Evolutionary conservation across 352 stramenopile species (phyloP).

Genomic region (Hyaloperonospora arabidopsidis): DNA sequence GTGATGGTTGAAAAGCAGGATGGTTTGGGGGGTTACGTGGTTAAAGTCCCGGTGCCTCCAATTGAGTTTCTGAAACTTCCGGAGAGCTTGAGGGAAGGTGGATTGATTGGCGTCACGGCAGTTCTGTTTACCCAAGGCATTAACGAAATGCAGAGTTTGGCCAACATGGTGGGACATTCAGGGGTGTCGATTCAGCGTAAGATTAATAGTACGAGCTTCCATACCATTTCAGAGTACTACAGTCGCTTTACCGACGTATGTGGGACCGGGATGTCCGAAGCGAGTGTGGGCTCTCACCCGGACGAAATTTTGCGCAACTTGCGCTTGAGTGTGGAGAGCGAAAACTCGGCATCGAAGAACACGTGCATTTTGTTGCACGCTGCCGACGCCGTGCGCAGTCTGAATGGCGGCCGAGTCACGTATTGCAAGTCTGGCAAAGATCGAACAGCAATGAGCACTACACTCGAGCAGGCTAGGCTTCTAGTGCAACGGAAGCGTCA

Average conservation of each 20-base stretch:
- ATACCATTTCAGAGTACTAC: slow-evolving; percentile 69
- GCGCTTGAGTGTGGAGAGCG: slow-evolving; percentile 51
- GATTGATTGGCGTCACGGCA: slow-evolving; percentile 62
- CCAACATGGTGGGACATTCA: slow-evolving; percentile 80
- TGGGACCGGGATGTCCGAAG: slow-evolving; percentile 34
- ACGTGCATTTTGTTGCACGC: slow-evolving; percentile 82
- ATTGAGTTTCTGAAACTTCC: slow-evolving; percentile 47
- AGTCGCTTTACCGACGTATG: slow-evolving; percentile 44
- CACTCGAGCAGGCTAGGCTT: slow-evolving; percentile 91
- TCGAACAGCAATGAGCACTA: slow-evolving; percentile 95
- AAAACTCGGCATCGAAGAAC: slow-evolving; percentile 80
- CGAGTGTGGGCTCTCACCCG: slow-evolving; percentile 48
- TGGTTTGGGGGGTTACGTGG: slow-evolving; percentile 59
- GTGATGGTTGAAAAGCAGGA: slow-evolving; percentile 57
- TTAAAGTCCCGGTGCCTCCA: slow-evolving; percentile 42
- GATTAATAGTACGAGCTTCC: slow-evolving; percentile 76
- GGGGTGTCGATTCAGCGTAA: slow-evolving; percentile 77
- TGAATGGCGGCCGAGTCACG: slow-evolving; percentile 89
- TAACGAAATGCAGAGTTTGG: slow-evolving; percentile 91
- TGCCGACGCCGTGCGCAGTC: slow-evolving; percentile 76
- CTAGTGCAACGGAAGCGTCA: slow-evolving; percentile 68
- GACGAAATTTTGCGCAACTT: slow-evolving; percentile 67
- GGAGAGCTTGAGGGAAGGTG: slow-evolving; percentile 36
- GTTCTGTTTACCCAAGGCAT: slow-evolving; percentile 88
- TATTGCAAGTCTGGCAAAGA: slow-evolving; percentile 99